A percentile compares a stretch with the other conserved stretches of the same genome.
phyloP scores from a whole-genome alignment of 306 rosid species.

The Cucumis sativus region DNA sequence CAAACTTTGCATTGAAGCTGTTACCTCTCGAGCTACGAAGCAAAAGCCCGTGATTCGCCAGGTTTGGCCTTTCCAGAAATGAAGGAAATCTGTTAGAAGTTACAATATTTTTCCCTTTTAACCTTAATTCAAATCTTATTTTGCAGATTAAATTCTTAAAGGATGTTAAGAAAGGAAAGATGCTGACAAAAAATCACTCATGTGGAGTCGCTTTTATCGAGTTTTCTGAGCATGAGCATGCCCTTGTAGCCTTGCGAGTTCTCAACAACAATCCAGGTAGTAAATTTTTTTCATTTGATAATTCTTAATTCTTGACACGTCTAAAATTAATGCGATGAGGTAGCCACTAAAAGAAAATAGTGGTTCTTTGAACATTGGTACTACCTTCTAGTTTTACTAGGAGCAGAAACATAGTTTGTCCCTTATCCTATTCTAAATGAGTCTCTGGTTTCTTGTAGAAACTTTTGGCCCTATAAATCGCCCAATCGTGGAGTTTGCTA shows the following conservation, averaged over 20 bases:
- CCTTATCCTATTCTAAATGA: not conserved
- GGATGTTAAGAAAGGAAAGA: conserved; percentile 72
- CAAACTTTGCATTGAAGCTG: conserved; percentile 75
- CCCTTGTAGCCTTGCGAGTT: conserved; percentile 91
- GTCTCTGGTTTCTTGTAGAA: conserved; percentile 27
- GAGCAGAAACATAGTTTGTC: not conserved
- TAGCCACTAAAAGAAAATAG: not conserved
- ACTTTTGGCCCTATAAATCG: conserved; percentile 84
- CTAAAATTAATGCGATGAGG: not conserved
- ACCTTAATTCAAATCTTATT: not conserved
- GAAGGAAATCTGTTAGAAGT: not conserved
- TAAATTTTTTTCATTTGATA: conserved; percentile 8
- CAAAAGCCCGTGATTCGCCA: conserved; percentile 77
- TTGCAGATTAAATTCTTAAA: conserved; percentile 69
- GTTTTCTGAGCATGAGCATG: conserved; percentile 93
- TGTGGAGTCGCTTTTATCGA: conserved; percentile 92
- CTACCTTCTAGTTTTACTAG: not conserved
- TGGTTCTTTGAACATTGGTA: not conserved
- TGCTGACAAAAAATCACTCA: conserved; percentile 38
- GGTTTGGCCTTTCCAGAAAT: conserved; percentile 25
- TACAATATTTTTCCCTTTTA: not conserved
- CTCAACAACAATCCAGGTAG: conserved; percentile 94
- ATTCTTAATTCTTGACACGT: not conserved
- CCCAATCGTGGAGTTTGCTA: conserved; percentile 91
- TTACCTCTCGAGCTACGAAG: conserved; percentile 78